Percentiles rank a stretch among this genome's conserved stretches.
These are phyloP conservation scores for Epichloe glyceriae DNA, from an alignment of 2,329 filamentous ascomycete species.

Conservation along the genomic window DNA sequence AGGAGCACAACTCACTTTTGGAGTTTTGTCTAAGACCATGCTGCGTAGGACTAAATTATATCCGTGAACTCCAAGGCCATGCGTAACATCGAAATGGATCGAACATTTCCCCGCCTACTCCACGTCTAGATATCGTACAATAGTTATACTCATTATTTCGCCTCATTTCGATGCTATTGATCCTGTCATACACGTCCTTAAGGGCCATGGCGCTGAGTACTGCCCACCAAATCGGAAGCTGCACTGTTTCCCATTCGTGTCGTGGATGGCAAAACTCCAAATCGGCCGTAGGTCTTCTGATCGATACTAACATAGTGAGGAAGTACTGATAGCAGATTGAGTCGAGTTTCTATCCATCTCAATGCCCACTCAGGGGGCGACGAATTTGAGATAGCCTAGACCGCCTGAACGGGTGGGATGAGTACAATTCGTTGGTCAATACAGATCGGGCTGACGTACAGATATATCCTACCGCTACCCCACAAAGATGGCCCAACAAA, in stretches of 20 bases:
- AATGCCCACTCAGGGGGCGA: slow-evolving; percentile 82
- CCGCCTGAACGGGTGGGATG: slow-evolving; percentile 43
- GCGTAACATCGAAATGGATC: neutral
- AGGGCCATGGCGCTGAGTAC: slow-evolving; percentile 55
- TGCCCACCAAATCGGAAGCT: slow-evolving; percentile 46
- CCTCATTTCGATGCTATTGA: neutral
- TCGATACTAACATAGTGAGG: slow-evolving; percentile 92
- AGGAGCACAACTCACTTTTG: neutral
- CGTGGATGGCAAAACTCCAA: slow-evolving; percentile 66
- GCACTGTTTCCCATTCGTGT: slow-evolving; percentile 27
- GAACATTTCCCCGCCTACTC: neutral
- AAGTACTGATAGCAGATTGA: slow-evolving; percentile 71
- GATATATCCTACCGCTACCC: slow-evolving; percentile 71
- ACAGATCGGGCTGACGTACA: slow-evolving; percentile 43
- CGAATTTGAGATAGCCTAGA: slow-evolving; percentile 75
- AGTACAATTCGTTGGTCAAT: neutral
- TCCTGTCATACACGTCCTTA: slow-evolving; percentile 25
- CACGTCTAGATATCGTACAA: neutral
- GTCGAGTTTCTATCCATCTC: slow-evolving; percentile 75
- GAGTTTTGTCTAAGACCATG: neutral
- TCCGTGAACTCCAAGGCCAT: neutral
- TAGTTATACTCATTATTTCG: neutral
- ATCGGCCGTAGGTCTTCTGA: slow-evolving; percentile 89
- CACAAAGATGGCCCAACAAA: slow-evolving; percentile 76
- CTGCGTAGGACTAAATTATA: neutral